Percentiles rank a stretch among this genome's conserved stretches.
Conservation (phyloP, 2,329 filamentous ascomycete species). For the Cladosporium austrohemisphaericum region DNA sequence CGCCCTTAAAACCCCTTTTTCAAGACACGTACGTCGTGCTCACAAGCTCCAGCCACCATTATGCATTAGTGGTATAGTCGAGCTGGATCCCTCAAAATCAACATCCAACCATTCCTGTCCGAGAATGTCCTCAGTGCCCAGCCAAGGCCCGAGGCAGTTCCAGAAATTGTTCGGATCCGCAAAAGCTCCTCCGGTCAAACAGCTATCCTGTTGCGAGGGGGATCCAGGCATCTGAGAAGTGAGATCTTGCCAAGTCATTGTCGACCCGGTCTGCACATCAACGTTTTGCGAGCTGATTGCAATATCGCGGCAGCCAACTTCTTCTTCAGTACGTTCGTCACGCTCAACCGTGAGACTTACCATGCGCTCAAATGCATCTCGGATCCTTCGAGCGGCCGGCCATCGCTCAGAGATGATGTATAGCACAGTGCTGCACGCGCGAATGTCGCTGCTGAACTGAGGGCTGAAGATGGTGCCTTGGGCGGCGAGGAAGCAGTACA, state of each 20-base stretch:
- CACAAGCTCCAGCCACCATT: no score
- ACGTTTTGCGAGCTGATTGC: neutral
- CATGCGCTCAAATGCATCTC: conserved; percentile 3
- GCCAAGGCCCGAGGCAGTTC: neutral
- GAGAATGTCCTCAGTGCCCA: neutral
- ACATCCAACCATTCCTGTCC: no score
- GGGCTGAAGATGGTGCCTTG: conserved; percentile 23
- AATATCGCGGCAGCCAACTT: neutral
- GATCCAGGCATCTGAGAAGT: neutral
- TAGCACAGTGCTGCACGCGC: conserved; percentile 23
- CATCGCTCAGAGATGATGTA: conserved; percentile 22
- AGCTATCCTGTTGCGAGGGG: neutral
- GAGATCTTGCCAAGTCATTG: neutral
- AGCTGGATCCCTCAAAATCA: no score
- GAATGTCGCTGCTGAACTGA: conserved; percentile 27
- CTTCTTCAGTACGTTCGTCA: neutral
- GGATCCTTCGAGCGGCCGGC: conserved; percentile 16
- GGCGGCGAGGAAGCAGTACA: conserved; percentile 31
- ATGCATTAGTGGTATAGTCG: no score
- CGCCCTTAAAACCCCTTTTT: no score
- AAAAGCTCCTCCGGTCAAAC: neutral
- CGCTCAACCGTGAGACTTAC: conserved; percentile 1
- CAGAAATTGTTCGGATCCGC: neutral
- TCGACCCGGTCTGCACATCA: neutral
- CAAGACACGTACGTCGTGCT: no score